Evolutionary conservation across 2,329 filamentous ascomycete genomes (phyloP).

Genomic region (Nemania sp.): DNA sequence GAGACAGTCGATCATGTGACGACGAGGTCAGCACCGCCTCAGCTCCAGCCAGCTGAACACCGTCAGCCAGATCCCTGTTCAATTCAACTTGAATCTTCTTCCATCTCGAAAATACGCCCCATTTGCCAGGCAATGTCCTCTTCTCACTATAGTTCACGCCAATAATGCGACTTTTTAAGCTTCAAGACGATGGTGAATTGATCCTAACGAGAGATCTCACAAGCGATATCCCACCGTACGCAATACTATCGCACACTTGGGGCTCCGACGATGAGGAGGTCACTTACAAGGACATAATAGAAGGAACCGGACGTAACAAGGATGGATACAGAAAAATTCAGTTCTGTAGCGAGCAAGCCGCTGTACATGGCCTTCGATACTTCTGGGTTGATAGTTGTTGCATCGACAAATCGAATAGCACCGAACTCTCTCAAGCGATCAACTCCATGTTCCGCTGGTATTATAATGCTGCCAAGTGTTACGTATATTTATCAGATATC

Average conservation of each 20-base stretch:
- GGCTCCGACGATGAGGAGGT: constrained; percentile 18
- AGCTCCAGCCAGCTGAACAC: neutral
- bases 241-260: constrained; percentile 27
- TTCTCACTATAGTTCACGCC: neutral
- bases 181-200: neutral
- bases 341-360: constrained; percentile 23
- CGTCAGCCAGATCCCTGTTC: neutral
- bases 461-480: constrained; percentile 18
- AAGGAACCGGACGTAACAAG: constrained; percentile 13
- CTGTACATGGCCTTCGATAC: constrained; percentile 10
- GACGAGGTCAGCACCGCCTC: too few relatives aligned
- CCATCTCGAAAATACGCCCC: too few relatives aligned
- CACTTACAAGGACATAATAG: constrained; percentile 17
- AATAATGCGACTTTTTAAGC: neutral
- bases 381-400: constrained; percentile 12
- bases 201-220: neutral
- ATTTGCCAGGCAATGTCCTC: too few relatives aligned
- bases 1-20: too few relatives aligned
- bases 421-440: constrained; percentile 16
- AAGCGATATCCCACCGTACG: constrained; percentile 19
- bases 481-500: constrained; percentile 27
- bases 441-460: constrained; percentile 26
- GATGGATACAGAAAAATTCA: constrained; percentile 20
- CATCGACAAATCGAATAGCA: constrained; percentile 17
- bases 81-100: too few relatives aligned